A percentile compares a stretch with the other conserved stretches of the same genome.
Conservation (phyloP, 768 basidiomycete species). For the Pisolithus orientalis region DNA sequence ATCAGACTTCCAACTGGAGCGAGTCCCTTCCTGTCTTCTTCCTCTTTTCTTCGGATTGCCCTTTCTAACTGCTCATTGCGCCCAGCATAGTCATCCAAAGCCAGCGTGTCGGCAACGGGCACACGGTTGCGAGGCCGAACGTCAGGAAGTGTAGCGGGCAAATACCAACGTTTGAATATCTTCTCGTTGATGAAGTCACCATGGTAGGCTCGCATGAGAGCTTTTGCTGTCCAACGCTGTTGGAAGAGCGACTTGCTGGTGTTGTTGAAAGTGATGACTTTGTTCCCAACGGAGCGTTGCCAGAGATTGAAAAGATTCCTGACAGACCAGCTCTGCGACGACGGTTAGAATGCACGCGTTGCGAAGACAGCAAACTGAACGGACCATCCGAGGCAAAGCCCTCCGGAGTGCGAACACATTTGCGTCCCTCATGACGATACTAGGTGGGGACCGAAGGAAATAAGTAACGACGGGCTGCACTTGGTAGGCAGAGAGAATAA, state of each 20-base stretch:
- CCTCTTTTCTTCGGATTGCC: slow-evolving; percentile 41
- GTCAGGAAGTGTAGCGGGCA: slow-evolving; percentile 81
- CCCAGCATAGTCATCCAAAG: slow-evolving; percentile 53
- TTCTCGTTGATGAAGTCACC: slow-evolving; percentile 91
- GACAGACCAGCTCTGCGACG: slow-evolving; percentile 74
- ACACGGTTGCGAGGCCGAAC: slow-evolving; percentile 56
- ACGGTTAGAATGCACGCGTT: not conserved
- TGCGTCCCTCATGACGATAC: slow-evolving; percentile 38
- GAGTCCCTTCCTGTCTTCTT: slow-evolving; percentile 55
- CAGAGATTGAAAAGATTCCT: slow-evolving; percentile 89
- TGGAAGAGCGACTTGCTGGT: slow-evolving; percentile 70
- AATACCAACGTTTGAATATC: slow-evolving; percentile 92
- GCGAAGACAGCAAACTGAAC: slow-evolving; percentile 8
- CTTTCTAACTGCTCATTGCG: slow-evolving; percentile 39
- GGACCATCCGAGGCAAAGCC: slow-evolving; percentile 78
- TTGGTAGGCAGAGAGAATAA: too few relatives aligned
- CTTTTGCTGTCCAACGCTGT: slow-evolving; percentile 86
- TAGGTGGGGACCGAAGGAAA: too few relatives aligned
- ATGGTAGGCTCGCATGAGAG: slow-evolving; percentile 87
- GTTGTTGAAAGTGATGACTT: slow-evolving; percentile 48
- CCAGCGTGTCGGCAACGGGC: slow-evolving; percentile 30
- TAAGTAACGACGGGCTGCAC: slow-evolving; percentile 5
- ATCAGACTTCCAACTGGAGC: slow-evolving; percentile 94
- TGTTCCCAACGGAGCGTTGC: slow-evolving; percentile 57
- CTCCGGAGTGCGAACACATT: slow-evolving; percentile 39